Evolutionary conservation across 495 filamentous ascomycete genomes (phyloP), one percentile per base, ranked within the genome.

Genomic region (Neurospora sp.): DNA sequence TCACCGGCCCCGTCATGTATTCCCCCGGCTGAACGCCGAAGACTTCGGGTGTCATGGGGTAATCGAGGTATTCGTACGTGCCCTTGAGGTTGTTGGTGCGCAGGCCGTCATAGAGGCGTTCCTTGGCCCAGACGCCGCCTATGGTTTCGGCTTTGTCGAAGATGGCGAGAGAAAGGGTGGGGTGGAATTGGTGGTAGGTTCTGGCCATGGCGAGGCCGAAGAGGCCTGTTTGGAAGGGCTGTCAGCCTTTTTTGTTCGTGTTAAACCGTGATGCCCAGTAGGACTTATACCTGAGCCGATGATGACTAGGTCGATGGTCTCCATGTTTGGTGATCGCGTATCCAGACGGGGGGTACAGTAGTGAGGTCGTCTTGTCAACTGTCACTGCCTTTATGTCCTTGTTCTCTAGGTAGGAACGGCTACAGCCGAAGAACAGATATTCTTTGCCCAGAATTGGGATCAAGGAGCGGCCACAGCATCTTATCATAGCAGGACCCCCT

Each of bases 31-130:
- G 83, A 39, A 93, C 87, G 1, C 87, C 88, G 73, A 88, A 90
- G 0, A 80, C 86, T 12, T 85, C 80, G 6, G 73, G 73, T 69
- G 87, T 86, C 91, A 95, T 92, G 9, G 91, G 91, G 72, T 91
- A 92, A 71, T 94, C 92, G 3, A 88, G 88, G 76, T 85, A 92
- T 77, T 93, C 91, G 75, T 89, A 92, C 1, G 86, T 91, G 8
- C 91, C 91, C 4, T 89, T 73, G 70, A 86, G 76, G 47, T 86
- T 87, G 79, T 87, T 87, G 73, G 89, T 87, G 71, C 87, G 90
- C 31, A 95, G 84, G 10, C 88, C 89, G 8, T 88, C 87, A 77
- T 93, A 94, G 38, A 91, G 81, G 0, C 89, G 82, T 40, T 90
- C 81, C 41, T 86, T 81, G 5, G 88, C 85, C 93, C 92, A 95